Base-by-base conservation (phyloP, 2,329 filamentous ascomycete genomes). In the Lasiodiplodia sp. region DNA sequence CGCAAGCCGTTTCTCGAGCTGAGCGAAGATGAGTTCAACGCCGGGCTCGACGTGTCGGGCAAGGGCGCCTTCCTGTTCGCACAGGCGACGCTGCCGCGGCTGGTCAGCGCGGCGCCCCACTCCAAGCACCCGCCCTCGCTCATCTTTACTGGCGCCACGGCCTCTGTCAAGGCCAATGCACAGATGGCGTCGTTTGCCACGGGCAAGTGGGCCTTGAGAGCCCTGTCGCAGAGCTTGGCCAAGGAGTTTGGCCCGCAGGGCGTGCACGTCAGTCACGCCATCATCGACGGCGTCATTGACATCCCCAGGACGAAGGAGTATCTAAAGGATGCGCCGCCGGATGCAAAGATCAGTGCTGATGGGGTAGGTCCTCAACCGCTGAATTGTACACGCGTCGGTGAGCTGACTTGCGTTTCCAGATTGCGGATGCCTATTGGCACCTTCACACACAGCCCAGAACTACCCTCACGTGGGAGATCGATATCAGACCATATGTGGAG, bases 131-230 rank as follows among this genome's bases (percentile, higher is more conserved):
- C 93, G 4, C 93, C 93, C 0, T 91, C 91, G 0, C 83, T 97
- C 23, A 91, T 97, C 74, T 92, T 96, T 79, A 97, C 94, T 0
- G 94, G 94, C 38, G 93, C 94, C 0, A 97, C 94, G 0, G 94
- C 93, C 0, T 92, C 91, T 0, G 73, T 95, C 21, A 91, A 90
- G 74, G 92, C 91, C 4, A 91, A 88, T 12, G 89, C 92, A 0
- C 82, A 83, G 14, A 91, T 93, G 78, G 83, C 88, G 1, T 82
- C 86, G 8, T 97, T 97, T 75, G 91, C 93, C 0, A 87, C 89
- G 2, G 91, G 91, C 34, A 97, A 96, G 78, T 96, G 93, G 77
- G 93, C 92, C 4, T 82, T 91, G 73, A 86, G 94, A 38, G 92
- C 90, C 0, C 80, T 96, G 63, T 86, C 87, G 0, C 92, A 95